Conservation (phyloP, 768 basidiomycete genomes). For the Hericium coralloides region DNA sequence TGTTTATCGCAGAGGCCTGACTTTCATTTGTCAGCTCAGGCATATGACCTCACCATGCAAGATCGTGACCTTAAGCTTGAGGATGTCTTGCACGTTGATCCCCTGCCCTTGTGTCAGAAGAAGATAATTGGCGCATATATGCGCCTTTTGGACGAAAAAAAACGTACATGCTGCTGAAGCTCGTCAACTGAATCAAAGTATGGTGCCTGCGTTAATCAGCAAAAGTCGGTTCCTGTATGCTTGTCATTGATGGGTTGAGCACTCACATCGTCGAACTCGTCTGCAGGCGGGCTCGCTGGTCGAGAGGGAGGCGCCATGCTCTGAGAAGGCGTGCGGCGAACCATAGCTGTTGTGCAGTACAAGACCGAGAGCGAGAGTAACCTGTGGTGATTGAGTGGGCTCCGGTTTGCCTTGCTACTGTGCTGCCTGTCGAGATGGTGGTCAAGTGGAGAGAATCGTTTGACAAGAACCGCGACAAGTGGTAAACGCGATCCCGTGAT, state of each 20-base stretch:
- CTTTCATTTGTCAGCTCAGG: neutral
- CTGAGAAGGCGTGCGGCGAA: slow-evolving; percentile 1
- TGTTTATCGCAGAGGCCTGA: slow-evolving; percentile 74
- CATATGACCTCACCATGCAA: slow-evolving; percentile 8
- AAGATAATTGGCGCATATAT: slow-evolving; percentile 8
- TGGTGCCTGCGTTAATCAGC: slow-evolving; percentile 8
- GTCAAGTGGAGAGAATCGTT: neutral
- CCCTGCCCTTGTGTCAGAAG: slow-evolving; percentile 40
- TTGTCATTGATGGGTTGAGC: neutral
- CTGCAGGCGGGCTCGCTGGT: neutral
- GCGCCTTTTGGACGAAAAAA: neutral
- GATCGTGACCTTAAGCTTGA: slow-evolving; percentile 70
- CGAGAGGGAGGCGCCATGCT: slow-evolving; percentile 1
- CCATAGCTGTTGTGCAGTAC: neutral
- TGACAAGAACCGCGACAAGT: too few relatives aligned
- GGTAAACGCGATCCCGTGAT: too few relatives aligned
- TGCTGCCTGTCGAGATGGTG: too few relatives aligned
- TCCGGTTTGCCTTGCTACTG: too few relatives aligned
- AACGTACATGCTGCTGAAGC: slow-evolving; percentile 21
- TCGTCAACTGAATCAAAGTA: slow-evolving; percentile 23
- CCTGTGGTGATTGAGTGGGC: too few relatives aligned
- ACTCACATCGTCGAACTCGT: slow-evolving; percentile 1
- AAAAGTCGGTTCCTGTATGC: neutral
- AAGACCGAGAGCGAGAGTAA: too few relatives aligned
- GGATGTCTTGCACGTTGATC: slow-evolving; percentile 91